Conservation (phyloP, 306 rosid genomes). For the Notholithocarpus densiflorus region DNA sequence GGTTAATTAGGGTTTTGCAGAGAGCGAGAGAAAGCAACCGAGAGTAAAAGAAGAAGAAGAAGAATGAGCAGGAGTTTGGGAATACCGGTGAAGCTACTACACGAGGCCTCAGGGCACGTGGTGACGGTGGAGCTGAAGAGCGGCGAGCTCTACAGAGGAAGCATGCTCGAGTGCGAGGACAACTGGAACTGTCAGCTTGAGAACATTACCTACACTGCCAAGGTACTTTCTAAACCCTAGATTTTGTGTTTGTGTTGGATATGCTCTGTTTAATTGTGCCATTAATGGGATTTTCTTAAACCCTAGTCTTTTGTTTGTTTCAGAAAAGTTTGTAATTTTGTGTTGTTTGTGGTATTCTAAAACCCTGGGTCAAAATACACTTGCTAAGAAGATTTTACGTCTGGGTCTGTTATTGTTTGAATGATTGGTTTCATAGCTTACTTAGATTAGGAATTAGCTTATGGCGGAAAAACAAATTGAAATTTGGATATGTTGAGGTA, state of each 20-base stretch:
- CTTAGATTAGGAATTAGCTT: not conserved
- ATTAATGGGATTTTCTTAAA: too few relatives aligned
- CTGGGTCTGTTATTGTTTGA: not conserved
- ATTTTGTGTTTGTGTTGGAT: not conserved
- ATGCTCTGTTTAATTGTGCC: too few relatives aligned
- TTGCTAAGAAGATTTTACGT: not conserved
- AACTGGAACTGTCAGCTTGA: conserved; percentile 99
- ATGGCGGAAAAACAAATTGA: too few relatives aligned
- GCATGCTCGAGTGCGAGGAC: conserved; percentile 97
- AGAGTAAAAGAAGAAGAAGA: not conserved
- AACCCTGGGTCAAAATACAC: not conserved
- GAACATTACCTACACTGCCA: conserved; percentile 97
- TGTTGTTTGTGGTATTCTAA: too few relatives aligned
- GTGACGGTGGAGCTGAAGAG: conserved; percentile 97
- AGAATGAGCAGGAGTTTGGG: conserved; percentile 95
- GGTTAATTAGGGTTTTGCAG: conserved; percentile 43
- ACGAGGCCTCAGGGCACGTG: conserved; percentile 94
- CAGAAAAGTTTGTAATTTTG: not conserved
- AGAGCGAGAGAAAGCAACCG: not conserved
- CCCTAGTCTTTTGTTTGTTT: not conserved
- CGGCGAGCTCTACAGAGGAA: conserved; percentile 96
- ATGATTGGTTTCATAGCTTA: not conserved
- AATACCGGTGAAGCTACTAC: conserved; percentile 96
- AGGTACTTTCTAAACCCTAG: conserved; percentile 32
- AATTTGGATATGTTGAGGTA: not conserved